These are phyloP conservation scores for Diaporthe nobilis DNA, from an alignment of 2,329 filamentous ascomycete genomes.

Conservation along the genomic window DNA sequence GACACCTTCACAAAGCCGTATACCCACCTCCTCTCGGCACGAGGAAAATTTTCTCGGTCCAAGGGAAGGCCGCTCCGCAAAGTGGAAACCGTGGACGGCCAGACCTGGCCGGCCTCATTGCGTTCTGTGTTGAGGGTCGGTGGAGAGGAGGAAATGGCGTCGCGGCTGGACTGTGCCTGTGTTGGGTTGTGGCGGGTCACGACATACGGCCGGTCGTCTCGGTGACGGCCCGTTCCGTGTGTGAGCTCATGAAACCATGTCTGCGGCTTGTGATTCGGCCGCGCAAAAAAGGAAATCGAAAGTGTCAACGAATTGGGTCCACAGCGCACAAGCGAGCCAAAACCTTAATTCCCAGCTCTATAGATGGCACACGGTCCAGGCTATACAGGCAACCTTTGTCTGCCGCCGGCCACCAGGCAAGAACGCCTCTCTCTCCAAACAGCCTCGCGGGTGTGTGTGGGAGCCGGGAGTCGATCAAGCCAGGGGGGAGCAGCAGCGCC, in stretches of 20 bases:
- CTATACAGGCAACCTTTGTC: not conserved
- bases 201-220: slow-evolving; percentile 24
- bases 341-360: slow-evolving; percentile 15
- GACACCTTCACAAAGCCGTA: not conserved
- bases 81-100: slow-evolving; percentile 5
- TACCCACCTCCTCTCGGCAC: not conserved
- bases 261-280: slow-evolving; percentile 17
- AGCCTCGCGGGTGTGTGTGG: slow-evolving; percentile 5
- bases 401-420: not conserved
- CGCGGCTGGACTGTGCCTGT: slow-evolving; percentile 2
- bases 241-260: slow-evolving; percentile 32
- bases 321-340: not conserved
- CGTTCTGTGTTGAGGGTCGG: not conserved
- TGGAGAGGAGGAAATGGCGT: not conserved
- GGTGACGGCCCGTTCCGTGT: slow-evolving; percentile 34
- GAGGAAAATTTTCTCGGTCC: not conserved
- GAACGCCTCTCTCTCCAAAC: not conserved
- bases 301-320: slow-evolving; percentile 5
- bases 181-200: not conserved
- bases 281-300: not conserved
- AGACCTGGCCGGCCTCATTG: not conserved
- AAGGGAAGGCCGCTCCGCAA: slow-evolving; percentile 22
- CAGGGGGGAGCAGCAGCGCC: not conserved
- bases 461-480: slow-evolving; percentile 22
- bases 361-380: not conserved